A percentile compares a stretch with the other conserved stretches of the same genome.
Evolutionary conservation across 768 basidiomycete species (phyloP).

Genomic region (Hebeloma cylindrosporum): DNA sequence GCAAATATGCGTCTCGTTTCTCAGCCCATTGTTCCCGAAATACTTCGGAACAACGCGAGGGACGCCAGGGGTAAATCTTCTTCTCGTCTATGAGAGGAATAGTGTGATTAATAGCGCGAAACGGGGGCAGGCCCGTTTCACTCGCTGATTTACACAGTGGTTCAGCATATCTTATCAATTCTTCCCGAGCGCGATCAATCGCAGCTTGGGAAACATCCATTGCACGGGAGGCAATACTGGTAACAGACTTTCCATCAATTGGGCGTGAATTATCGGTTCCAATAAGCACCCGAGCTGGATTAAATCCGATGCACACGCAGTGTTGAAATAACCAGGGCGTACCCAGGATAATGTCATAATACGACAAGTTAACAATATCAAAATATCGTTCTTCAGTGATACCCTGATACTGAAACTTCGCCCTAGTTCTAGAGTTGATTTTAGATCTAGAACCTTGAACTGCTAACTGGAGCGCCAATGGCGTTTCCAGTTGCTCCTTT

Average conservation of each 20-base stretch:
- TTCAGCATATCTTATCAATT: slow-evolving; percentile 23
- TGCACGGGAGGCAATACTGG: slow-evolving; percentile 5
- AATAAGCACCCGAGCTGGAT: slow-evolving; percentile 27
- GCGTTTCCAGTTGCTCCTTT: slow-evolving; percentile 25
- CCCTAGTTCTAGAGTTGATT: slow-evolving; percentile 30
- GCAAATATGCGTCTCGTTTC: slow-evolving; percentile 28
- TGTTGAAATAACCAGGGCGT: slow-evolving; percentile 41
- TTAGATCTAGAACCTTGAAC: slow-evolving; percentile 41
- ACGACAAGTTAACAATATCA: slow-evolving; percentile 40
- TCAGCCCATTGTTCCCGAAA: slow-evolving; percentile 28
- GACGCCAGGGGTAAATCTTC: slow-evolving; percentile 31
- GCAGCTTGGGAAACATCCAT: neutral
- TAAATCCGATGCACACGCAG: slow-evolving; percentile 26
- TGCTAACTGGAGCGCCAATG: slow-evolving; percentile 37
- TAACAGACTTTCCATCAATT: slow-evolving; percentile 13
- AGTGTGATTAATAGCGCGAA: slow-evolving; percentile 37
- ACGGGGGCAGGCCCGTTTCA: slow-evolving; percentile 32
- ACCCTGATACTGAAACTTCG: slow-evolving; percentile 32
- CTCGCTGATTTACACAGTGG: slow-evolving; percentile 24
- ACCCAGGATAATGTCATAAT: slow-evolving; percentile 42
- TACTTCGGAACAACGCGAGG: slow-evolving; percentile 37
- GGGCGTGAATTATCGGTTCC: slow-evolving; percentile 21
- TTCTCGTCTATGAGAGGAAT: slow-evolving; percentile 40
- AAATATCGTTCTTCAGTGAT: slow-evolving; percentile 33
- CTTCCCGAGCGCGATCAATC: slow-evolving; percentile 10